Base-by-base conservation (phyloP, 768 basidiomycete species). In the Scleroderma bovista region DNA sequence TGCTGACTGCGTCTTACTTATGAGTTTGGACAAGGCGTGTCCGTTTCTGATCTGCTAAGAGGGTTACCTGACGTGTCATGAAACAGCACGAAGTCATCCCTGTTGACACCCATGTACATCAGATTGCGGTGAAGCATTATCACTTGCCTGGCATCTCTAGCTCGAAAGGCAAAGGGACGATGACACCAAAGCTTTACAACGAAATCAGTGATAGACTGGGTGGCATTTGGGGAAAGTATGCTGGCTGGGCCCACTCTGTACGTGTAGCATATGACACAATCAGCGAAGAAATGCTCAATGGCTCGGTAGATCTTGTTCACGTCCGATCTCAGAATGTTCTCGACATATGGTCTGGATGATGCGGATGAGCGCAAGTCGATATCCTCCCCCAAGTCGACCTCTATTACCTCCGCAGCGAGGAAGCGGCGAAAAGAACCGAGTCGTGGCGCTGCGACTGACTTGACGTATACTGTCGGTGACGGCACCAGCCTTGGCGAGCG, bases 41-140 rank as follows among this genome's bases (percentile, higher is more conserved):
- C 47, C 3, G n/a, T 26, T 39, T 53, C 33, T 55, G 53, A 10
- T 34, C 19, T n/a, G 23, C 22, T 6, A n/a, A n/a, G 24, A 16
- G 39, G 31, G 19, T 34, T n/a, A 46, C 40, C 10, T 45, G 57
- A 46, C 63, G 36, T 31, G 33, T 23, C 3, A 15, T 41, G 34
- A 13, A 31, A n/a, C 42, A 95, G 91, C 76, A 72, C 59, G 86
- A 91, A 55, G 84, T 93, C 15, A 79, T 98, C 9, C 96, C 96
- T 3, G 89, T 99, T 46, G 96, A 99, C 62, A 96, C 94, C 0
- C 96, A 99, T 63, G 88, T 99, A 24, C 75, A 87, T 55, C 92
- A 95, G 61, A 93, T 97, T 47, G 89, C 90, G 9, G 69, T 76
- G 20, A 91, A 87, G 61, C 73, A 88, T 59, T 90, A 92, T 58